Conservation (phyloP, 257 asterid genomes). For the Solanum corneliomulleri region DNA sequence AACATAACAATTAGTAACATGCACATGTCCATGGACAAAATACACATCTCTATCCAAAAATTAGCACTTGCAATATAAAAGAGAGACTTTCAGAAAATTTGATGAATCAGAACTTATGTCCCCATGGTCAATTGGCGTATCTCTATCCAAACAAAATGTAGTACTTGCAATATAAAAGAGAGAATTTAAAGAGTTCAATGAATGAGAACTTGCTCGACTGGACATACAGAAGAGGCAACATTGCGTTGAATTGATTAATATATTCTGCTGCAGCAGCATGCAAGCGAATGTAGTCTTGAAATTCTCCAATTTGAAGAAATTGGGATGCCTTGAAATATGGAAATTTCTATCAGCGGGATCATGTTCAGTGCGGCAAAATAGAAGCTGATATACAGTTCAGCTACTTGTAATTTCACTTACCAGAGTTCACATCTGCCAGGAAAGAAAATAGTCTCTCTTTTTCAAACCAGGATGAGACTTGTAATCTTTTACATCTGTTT, state of each 20-base stretch:
- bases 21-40: neutral
- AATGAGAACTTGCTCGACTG: neutral
- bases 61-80: neutral
- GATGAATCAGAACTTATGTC: neutral
- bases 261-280: neutral
- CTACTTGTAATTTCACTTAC: neutral
- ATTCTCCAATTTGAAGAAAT: neutral
- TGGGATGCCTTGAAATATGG: neutral
- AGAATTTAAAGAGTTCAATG: neutral
- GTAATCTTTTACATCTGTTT: neutral
- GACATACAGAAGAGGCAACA: neutral
- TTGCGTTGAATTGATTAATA: neutral
- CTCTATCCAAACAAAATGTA: neutral
- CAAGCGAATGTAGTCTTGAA: neutral
- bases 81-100: neutral
- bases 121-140: neutral
- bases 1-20: neutral
- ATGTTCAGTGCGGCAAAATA: neutral
- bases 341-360: neutral
- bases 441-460: neutral
- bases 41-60: neutral
- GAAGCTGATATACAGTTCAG: neutral
- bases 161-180: neutral
- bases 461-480: neutral
- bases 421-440: neutral